Base-by-base conservation (phyloP, 2,329 filamentous ascomycete genomes). In the Alternaria novae-zelandiae region DNA sequence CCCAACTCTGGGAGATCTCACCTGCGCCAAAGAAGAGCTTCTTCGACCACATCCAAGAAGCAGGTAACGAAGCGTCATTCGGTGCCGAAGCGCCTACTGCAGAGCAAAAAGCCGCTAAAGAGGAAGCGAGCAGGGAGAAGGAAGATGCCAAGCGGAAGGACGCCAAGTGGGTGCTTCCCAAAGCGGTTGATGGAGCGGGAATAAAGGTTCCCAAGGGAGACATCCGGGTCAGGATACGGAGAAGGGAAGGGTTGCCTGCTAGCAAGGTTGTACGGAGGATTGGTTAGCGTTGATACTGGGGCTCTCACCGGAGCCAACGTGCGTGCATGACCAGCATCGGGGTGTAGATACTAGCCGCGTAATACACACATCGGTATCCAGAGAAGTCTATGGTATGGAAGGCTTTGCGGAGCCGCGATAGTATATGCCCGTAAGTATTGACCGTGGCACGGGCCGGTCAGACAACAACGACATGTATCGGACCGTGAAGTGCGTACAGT, bases 211-310 rank as follows among this genome's bases (percentile, higher is more conserved):
- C 87, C 10, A 81, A 76, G 47, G 80, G 80, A 13, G 85, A 88
- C 69, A 78, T 87, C 8, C 82, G 84, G 56, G 88, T 88, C 4
- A 84, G 83, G 74, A 80, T 90, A 56, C 84, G 79, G 55, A 78
- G 82, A 61, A 68, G 76, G 56, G 73, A 79, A 62, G 70, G 66
- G 23, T 54, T 70, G 43, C 68, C 68, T 41, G 47, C 28, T 17
- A 60, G 59, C n/a, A 67, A 63, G 63, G 50, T 63, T 58, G 44
- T 58, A 47, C 47, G 59, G 30, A 55, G 63, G 15, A 67, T 67
- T 59, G 65, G 65, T n/a, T 67, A 63, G 63, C 25, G 53, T 26
- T 36, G 10, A 28, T 51, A 47, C 46, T 47, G 30, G 45, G 53
- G 32, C 9, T 51, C n/a, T 61, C 47, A 59, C 47, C 43, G 46